Percentiles rank a stretch among this genome's conserved stretches.
These are phyloP conservation scores for Mycena kentingensis DNA, from an alignment of 768 basidiomycete genomes.

Conservation along the genomic window DNA sequence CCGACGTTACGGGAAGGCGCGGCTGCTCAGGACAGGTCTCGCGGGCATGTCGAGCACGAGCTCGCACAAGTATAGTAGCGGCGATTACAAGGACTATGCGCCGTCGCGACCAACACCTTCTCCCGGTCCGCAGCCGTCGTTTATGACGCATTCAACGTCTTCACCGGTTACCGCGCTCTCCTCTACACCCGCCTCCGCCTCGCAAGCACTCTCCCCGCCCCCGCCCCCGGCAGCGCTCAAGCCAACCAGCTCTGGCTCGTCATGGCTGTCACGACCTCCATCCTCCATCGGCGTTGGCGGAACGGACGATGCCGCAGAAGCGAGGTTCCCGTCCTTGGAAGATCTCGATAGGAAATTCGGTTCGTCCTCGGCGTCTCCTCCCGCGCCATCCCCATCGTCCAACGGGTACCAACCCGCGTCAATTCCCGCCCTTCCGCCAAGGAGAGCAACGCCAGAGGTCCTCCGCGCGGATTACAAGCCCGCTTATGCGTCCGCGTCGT, in stretches of 20 bases:
- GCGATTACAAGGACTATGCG: conserved; percentile 31
- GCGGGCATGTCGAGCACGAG: conserved; percentile 49
- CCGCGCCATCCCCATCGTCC: conserved; percentile 8
- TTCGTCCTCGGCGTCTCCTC: conserved; percentile 19
- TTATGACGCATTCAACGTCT: conserved; percentile 1
- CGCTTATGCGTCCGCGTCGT: conserved; percentile 19
- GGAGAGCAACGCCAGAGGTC: conserved; percentile 2
- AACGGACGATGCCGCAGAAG: conserved; percentile 56
- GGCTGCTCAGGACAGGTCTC: conserved; percentile 69
- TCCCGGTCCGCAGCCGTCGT: conserved; percentile 29
- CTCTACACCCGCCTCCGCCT: conserved; percentile 21
- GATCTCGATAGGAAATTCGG: conserved; percentile 66
- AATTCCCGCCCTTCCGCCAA: conserved; percentile 11
- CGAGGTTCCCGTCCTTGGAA: conserved; percentile 86
- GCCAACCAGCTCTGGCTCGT: conserved; percentile 33
- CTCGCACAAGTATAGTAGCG: conserved; percentile 22
- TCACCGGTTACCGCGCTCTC: background rate
- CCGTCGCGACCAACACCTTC: conserved; percentile 41
- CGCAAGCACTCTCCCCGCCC: conserved; percentile 35
- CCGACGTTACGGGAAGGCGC: conserved; percentile 78
- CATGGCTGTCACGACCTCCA: conserved; percentile 33
- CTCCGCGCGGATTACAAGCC: conserved; percentile 2
- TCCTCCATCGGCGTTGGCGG: conserved; percentile 30
- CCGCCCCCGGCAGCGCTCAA: conserved; percentile 30
- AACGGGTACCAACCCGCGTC: conserved; percentile 14